phyloP scores from a whole-genome alignment of 2,329 filamentous ascomycete species.

The Aspergillus versicolor region DNA sequence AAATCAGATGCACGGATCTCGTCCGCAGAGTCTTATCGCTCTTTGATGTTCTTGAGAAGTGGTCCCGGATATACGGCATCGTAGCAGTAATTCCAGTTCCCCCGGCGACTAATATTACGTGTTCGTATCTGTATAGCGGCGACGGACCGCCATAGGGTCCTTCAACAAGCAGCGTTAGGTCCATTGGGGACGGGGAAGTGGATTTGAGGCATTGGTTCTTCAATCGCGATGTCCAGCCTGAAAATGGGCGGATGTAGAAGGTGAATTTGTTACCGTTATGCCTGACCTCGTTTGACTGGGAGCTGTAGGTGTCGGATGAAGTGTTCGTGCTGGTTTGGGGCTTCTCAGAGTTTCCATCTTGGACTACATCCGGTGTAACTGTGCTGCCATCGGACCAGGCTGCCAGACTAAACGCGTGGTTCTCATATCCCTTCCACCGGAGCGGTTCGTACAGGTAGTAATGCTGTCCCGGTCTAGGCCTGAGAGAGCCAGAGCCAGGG shows the following conservation, averaged over 20 bases:
- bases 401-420: slow-evolving; percentile 46
- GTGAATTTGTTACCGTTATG: background rate
- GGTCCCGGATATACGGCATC: background rate
- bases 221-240: background rate
- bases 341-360: background rate
- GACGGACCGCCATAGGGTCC: background rate
- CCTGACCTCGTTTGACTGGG: too few relatives aligned
- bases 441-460: slow-evolving; percentile 49
- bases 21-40: background rate
- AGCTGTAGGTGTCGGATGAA: too few relatives aligned
- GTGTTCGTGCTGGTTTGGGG: background rate
- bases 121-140: background rate
- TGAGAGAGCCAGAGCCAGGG: background rate
- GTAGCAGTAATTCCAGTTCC: background rate
- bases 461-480: slow-evolving; percentile 36
- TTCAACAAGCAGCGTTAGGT: background rate
- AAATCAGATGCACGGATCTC: background rate
- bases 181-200: background rate
- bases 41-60: background rate
- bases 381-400: background rate
- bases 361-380: background rate
- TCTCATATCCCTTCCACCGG: slow-evolving; percentile 45
- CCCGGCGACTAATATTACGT: background rate
- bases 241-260: background rate
- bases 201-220: background rate